Evolutionary conservation across 352 stramenopile genomes (phyloP).

Genomic region (Thalassiosira exigua): DNA sequence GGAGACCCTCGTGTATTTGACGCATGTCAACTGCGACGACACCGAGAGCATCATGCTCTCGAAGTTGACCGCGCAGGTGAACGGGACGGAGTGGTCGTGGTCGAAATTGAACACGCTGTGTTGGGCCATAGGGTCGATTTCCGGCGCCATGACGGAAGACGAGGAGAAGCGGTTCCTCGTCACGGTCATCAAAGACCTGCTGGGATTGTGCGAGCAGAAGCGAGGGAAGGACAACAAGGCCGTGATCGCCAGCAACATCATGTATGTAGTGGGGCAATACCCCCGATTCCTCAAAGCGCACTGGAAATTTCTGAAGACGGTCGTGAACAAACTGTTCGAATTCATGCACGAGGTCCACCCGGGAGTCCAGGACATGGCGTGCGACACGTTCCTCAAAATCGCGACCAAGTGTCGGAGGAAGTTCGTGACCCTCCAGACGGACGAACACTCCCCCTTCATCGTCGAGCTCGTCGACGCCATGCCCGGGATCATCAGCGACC

Average conservation of each 20-base stretch:
- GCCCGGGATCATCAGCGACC: constrained; percentile 94
- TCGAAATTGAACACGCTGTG: constrained; percentile 99
- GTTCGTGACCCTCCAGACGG: constrained; percentile 96
- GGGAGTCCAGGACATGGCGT: constrained; percentile 99
- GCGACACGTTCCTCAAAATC: constrained; percentile 99
- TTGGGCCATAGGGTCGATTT: constrained; percentile 99
- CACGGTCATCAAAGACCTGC: constrained; percentile 99
- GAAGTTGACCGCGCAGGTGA: constrained; percentile 91
- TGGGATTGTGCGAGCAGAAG: constrained; percentile 98
- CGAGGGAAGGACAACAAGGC: constrained; percentile 99
- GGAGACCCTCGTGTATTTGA: constrained; percentile 99
- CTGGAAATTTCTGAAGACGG: constrained; percentile 99
- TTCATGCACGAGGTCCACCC: constrained; percentile 99
- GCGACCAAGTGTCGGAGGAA: constrained; percentile 95
- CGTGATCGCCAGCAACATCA: constrained; percentile 99
- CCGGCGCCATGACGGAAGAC: constrained; percentile 98
- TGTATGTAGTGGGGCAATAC: constrained; percentile 99
- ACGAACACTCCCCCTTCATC: constrained; percentile 94
- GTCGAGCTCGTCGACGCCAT: constrained; percentile 95
- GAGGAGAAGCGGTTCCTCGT: constrained; percentile 99
- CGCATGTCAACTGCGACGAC: constrained; percentile 99
- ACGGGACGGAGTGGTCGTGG: constrained; percentile 89
- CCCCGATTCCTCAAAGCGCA: constrained; percentile 98
- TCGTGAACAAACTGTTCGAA: constrained; percentile 99
- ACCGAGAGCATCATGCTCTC: constrained; percentile 99